Conservation (phyloP, 1,284 basidiomycete genomes). For the Naganishia albida region DNA sequence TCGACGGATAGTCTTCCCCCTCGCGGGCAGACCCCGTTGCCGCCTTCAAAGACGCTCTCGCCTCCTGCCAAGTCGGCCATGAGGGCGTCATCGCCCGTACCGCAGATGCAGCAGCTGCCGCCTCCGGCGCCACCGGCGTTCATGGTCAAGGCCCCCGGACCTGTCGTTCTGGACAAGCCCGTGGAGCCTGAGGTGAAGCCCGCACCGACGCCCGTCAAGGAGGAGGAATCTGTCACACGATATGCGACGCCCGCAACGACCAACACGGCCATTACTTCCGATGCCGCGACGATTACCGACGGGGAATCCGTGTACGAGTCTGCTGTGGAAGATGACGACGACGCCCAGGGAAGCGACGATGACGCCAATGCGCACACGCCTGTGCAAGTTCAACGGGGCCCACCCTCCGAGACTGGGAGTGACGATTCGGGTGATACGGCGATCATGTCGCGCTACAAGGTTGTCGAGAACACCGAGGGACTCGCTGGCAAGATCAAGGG, state of each 20-base stretch:
- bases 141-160: slow-evolving; percentile 31
- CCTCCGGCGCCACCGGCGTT: slow-evolving; percentile 27
- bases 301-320: slow-evolving; percentile 50
- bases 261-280: not conserved
- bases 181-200: not conserved
- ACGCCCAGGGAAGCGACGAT: slow-evolving; percentile 10
- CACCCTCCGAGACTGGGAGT: slow-evolving; percentile 8
- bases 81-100: slow-evolving; percentile 40
- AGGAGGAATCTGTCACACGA: slow-evolving; percentile 1
- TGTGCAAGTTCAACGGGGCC: not conserved
- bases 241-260: slow-evolving; percentile 21
- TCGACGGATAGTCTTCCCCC: slow-evolving; percentile 30
- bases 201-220: not conserved
- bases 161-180: slow-evolving; percentile 27
- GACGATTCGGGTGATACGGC: slow-evolving; percentile 44
- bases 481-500: slow-evolving; percentile 26
- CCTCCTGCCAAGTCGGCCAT: slow-evolving; percentile 53
- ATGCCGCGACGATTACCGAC: slow-evolving; percentile 15
- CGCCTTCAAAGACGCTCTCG: slow-evolving; percentile 44
- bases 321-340: slow-evolving; percentile 44
- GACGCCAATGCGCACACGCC: slow-evolving; percentile 11
- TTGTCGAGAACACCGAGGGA: slow-evolving; percentile 45
- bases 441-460: slow-evolving; percentile 39
- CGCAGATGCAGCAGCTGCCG: slow-evolving; percentile 2
- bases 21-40: slow-evolving; percentile 41